Evolutionary conservation across 2,329 filamentous ascomycete species (phyloP).

Genomic region (Phialocephala subalpina): DNA sequence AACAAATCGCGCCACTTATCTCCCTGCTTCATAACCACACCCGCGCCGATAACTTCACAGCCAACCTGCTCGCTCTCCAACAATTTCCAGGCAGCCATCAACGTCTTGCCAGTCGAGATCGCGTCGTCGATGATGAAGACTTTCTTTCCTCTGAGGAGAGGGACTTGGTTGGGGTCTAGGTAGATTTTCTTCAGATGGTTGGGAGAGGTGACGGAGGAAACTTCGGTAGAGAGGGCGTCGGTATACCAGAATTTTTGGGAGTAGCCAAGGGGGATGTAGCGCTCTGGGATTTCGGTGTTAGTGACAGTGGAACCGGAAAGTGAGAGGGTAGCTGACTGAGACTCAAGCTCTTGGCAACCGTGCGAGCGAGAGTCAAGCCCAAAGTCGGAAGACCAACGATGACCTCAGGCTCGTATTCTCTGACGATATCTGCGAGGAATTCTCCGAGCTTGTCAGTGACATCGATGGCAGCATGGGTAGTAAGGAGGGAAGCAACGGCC

Average conservation of each 20-base stretch:
- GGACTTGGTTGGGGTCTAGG: slow-evolving; percentile 38
- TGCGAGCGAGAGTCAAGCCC: slow-evolving; percentile 35
- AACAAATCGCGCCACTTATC: slow-evolving; percentile 33
- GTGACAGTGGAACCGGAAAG: background rate
- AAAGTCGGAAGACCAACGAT: slow-evolving; percentile 41
- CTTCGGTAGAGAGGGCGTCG: slow-evolving; percentile 33
- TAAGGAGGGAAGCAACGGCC: slow-evolving; percentile 40
- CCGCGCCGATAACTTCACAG: slow-evolving; percentile 33
- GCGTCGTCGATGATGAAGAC: slow-evolving; percentile 41
- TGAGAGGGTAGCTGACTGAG: slow-evolving; percentile 28
- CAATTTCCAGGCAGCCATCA: slow-evolving; percentile 40
- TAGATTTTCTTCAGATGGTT: slow-evolving; percentile 34
- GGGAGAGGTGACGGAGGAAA: slow-evolving; percentile 41
- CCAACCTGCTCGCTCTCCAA: slow-evolving; percentile 32
- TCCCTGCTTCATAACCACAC: slow-evolving; percentile 42
- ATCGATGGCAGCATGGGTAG: slow-evolving; percentile 37
- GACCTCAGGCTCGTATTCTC: slow-evolving; percentile 30
- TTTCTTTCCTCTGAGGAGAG: slow-evolving; percentile 32
- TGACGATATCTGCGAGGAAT: slow-evolving; percentile 29
- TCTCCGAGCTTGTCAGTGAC: slow-evolving; percentile 31
- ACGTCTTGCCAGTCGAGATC: slow-evolving; percentile 32
- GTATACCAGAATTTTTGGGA: slow-evolving; percentile 43
- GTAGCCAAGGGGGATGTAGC: slow-evolving; percentile 41
- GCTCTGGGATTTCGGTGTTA: slow-evolving; percentile 21
- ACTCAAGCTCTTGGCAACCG: slow-evolving; percentile 35